Base-by-base conservation (phyloP, 148 eudicot genomes). In the Persicaria tinctoria region DNA sequence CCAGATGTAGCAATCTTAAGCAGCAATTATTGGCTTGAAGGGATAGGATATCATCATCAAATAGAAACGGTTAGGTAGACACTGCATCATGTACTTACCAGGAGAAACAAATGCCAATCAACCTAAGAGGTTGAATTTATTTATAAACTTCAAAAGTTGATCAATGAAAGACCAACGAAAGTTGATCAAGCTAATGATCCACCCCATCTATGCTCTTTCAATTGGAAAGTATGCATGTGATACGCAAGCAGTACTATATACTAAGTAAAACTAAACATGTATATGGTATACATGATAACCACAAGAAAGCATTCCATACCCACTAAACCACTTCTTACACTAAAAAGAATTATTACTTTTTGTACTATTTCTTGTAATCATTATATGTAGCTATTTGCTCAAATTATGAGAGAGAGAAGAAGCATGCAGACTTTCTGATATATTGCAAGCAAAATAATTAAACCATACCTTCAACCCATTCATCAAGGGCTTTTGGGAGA, bases 391-490 rank as follows among this genome's bases (percentile, higher is more conserved):
- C 18, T 53, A 53, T 14, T 12, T 53, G 13, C 44, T 66, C 45
- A 66, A 20, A 8, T 38, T 41, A 41, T 41, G 46, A 63, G 44
- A 60, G 66, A 60, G 44, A 60, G 66, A 55, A 23, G 44, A 60
- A 63, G 69, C 46, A 41, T 66, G 70, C 46, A 41, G 48, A 2
- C 63, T 20, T 8, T 18, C 63, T 27, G 18, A 55, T n/a, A 63
- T 63, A 63, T 10, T 14, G 46, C 17, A 14, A 47, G 47, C 6
- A 41, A 60, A 44, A 63, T 46, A 32, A 32, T 66, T 11, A 66
- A 80, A 72, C 18, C 68, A 74, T 88, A 91, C 98, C 98, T 88
- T 86, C 84, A 77, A 86, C 80, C 76, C 84, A 85, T 74, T 85
- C 86, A 80, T 84, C 76, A 60, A 90, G 80, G 68, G 83, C 84